phyloP scores from a whole-genome alignment of 2,329 filamentous ascomycete species.

The Nemania sp. region DNA sequence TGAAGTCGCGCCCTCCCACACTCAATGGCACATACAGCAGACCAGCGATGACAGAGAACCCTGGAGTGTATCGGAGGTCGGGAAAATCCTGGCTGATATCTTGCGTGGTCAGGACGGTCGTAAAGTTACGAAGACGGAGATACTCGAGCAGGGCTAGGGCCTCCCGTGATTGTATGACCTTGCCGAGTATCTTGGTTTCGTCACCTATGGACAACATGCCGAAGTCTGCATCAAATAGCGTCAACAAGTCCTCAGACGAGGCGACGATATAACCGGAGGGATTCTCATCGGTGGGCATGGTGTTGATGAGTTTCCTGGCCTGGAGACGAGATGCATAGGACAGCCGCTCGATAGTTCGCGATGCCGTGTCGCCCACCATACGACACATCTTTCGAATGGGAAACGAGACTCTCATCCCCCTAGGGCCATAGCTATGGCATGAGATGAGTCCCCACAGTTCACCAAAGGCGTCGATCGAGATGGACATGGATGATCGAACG shows the following conservation, averaged over 20 bases:
- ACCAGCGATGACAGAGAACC: slow-evolving; percentile 78
- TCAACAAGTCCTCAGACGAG: slow-evolving; percentile 82
- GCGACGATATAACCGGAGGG: slow-evolving; percentile 90
- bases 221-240: slow-evolving; percentile 85
- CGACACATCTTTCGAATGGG: slow-evolving; percentile 92
- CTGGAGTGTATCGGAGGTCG: slow-evolving; percentile 77
- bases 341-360: slow-evolving; percentile 82
- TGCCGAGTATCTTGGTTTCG: slow-evolving; percentile 86
- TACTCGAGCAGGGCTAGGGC: slow-evolving; percentile 85
- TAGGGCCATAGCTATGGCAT: slow-evolving; percentile 77
- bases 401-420: slow-evolving; percentile 89
- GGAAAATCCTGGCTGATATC: slow-evolving; percentile 79
- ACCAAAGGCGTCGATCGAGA: slow-evolving; percentile 84
- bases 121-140: slow-evolving; percentile 73
- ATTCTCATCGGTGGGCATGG: slow-evolving; percentile 77
- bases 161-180: slow-evolving; percentile 77
- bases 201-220: slow-evolving; percentile 82
- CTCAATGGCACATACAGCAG: slow-evolving; percentile 82
- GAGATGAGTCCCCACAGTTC: slow-evolving; percentile 88
- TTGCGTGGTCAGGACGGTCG: slow-evolving; percentile 76
- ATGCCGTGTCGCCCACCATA: slow-evolving; percentile 82
- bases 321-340: slow-evolving; percentile 86
- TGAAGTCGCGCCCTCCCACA: slow-evolving; percentile 77
- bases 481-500: slow-evolving; percentile 92
- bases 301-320: slow-evolving; percentile 86